phyloP scores from a whole-genome alignment of 179 eudicot genomes.

The Beta corolliflora region DNA sequence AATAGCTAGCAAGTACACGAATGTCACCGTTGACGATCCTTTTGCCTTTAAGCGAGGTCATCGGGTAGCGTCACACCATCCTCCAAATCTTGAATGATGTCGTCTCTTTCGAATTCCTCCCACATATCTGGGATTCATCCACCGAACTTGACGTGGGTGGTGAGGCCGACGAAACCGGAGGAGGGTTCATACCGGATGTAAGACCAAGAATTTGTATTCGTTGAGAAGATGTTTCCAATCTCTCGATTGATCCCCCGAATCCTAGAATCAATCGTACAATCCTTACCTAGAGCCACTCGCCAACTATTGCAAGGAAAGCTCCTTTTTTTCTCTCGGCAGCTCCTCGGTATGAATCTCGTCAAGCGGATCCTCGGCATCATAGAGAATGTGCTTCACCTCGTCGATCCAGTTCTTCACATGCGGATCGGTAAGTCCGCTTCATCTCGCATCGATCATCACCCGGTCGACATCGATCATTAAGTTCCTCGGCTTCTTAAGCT shows the following conservation, averaged over 20 bases:
- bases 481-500: too few relatives aligned
- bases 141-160: slow-evolving; percentile 1
- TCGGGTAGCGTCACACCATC: not conserved
- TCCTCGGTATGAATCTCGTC: slow-evolving; percentile 16
- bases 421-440: not conserved
- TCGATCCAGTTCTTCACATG: slow-evolving; percentile 20
- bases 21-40: not conserved
- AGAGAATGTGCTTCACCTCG: slow-evolving; percentile 11
- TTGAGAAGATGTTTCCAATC: not conserved
- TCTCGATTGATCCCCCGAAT: not conserved
- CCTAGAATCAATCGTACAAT: not conserved
- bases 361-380: slow-evolving; percentile 27
- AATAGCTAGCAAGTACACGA: slow-evolving; percentile 4
- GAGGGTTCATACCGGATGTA: not conserved
- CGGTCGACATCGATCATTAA: too few relatives aligned
- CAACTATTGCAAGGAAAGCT: fast-evolving
- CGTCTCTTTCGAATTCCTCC: slow-evolving; percentile 17
- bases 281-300: too few relatives aligned
- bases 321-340: not conserved
- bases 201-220: not conserved
- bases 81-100: not conserved
- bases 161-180: not conserved
- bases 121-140: slow-evolving; percentile 19
- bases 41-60: not conserved
- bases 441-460: slow-evolving; percentile 10